Conservation (phyloP, 768 basidiomycete species). For the Rhodotorula graminis region DNA sequence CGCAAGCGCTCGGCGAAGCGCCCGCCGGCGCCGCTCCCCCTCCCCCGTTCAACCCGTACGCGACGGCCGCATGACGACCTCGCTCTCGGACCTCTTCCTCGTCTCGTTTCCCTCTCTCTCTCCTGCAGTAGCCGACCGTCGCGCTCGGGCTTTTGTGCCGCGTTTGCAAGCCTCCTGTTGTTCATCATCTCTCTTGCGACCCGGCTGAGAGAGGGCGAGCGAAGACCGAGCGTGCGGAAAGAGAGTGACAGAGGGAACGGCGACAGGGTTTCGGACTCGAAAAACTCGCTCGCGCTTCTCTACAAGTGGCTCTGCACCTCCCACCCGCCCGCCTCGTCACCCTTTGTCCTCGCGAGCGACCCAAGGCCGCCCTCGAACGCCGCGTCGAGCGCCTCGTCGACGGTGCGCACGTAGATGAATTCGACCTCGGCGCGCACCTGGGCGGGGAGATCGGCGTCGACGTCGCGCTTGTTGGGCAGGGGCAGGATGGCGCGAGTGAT, state of each 20-base stretch:
- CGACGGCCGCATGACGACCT: neutral
- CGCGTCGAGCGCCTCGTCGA: slow-evolving; percentile 73
- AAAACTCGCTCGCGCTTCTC: neutral
- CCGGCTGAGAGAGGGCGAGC: neutral
- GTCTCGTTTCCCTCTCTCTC: neutral
- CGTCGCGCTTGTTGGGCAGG: slow-evolving; percentile 76
- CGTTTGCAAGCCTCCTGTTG: neutral
- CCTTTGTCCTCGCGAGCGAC: neutral
- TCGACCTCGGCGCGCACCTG: slow-evolving; percentile 70
- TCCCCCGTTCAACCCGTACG: slow-evolving; percentile 5
- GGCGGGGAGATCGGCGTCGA: slow-evolving; percentile 72
- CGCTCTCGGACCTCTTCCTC: neutral
- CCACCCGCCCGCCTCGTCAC: neutral
- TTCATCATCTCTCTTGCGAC: neutral
- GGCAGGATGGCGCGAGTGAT: slow-evolving; percentile 80
- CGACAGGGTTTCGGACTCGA: neutral
- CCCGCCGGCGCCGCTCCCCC: neutral
- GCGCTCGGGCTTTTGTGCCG: neutral
- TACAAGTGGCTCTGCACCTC: slow-evolving; percentile 5
- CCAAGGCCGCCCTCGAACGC: slow-evolving; percentile 55
- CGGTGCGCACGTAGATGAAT: slow-evolving; percentile 72
- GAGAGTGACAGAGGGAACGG: neutral
- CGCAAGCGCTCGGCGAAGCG: neutral
- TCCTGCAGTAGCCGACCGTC: too few relatives aligned
- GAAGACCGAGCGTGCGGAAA: too few relatives aligned